Base-by-base conservation (phyloP, 2,329 filamentous ascomycete genomes). In the Hypoxylon sp. region DNA sequence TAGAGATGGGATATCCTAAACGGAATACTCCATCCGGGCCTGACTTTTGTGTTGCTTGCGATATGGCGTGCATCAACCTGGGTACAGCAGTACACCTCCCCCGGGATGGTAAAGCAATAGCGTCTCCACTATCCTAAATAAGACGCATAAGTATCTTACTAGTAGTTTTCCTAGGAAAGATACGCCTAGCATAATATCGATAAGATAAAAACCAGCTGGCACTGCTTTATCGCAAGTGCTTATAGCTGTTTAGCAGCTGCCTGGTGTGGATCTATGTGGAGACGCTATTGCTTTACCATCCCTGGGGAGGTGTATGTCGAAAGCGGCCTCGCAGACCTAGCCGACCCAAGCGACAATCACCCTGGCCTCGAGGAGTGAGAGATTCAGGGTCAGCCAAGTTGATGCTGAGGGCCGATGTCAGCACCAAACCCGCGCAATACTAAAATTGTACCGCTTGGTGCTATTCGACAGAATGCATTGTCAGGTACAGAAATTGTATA, bases 291-390 rank as follows among this genome's bases (percentile, higher is more conserved):
- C n/a, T n/a, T n/a, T n/a, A n/a, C n/a, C n/a, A n/a, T n/a, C n/a
- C n/a, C n/a, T n/a, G n/a, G n/a, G n/a, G n/a, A n/a, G n/a, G n/a
- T n/a, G 14, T 50, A 18, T 44, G 45, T 32, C 33, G 45, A 38
- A 53, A 28, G 26, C 56, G 53, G 33, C 46, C 48, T 28, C 32
- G 16, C 28, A 42, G 18, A 58, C 54, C 53, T 56, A 56, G 44
- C 50, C 61, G 55, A 64, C 59, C 59, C 64, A 66, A 59, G 64
- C 55, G 55, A 55, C 46, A 50, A 51, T 66, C 50, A 60, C 64
- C 54, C 50, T 55, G 48, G 44, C 33, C 33, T 44, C 4, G 30
- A 24, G 36, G 42, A 28, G 40, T 44, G 24, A 46, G 50, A 42
- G 33, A 57, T 49, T 54, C 16, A 26, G 53, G 44, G 22, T 61